Conservation (phyloP, 148 eudicot genomes). For the Silene conica region DNA sequence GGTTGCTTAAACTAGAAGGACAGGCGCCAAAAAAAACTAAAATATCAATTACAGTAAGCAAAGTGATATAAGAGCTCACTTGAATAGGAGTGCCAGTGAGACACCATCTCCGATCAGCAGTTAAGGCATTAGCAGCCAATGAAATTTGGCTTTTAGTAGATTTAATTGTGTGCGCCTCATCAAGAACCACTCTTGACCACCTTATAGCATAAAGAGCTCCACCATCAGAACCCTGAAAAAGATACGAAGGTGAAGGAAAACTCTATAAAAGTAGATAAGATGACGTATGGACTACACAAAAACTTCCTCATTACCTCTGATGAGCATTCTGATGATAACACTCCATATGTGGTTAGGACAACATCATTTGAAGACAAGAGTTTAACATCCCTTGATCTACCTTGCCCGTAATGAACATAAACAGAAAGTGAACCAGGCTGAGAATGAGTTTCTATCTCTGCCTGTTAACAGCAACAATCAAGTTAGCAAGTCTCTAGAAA, state of each 20-base stretch:
- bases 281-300: not conserved
- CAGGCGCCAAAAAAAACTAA: not conserved
- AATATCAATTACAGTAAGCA: not conserved
- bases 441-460: slow-evolving; percentile 90
- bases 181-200: slow-evolving; percentile 95
- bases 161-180: slow-evolving; percentile 94
- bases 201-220: slow-evolving; percentile 75
- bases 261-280: not conserved
- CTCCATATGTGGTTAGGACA: slow-evolving; percentile 92
- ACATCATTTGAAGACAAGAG: slow-evolving; percentile 70
- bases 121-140: slow-evolving; percentile 72
- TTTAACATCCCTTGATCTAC: slow-evolving; percentile 76
- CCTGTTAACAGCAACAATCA: slow-evolving; percentile 36
- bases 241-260: slow-evolving; percentile 13
- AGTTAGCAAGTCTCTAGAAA: not conserved
- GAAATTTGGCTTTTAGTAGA: slow-evolving; percentile 91
- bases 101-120: slow-evolving; percentile 93
- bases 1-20: not conserved
- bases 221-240: slow-evolving; percentile 66
- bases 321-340: slow-evolving; percentile 81
- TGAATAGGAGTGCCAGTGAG: slow-evolving; percentile 99
- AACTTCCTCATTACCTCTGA: slow-evolving; percentile 52
- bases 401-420: slow-evolving; percentile 85
- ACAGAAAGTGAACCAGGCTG: slow-evolving; percentile 73
- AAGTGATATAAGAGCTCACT: slow-evolving; percentile 31